phyloP scores from a whole-genome alignment of 1,284 basidiomycete genomes.

The Leccinum pachyderme region DNA sequence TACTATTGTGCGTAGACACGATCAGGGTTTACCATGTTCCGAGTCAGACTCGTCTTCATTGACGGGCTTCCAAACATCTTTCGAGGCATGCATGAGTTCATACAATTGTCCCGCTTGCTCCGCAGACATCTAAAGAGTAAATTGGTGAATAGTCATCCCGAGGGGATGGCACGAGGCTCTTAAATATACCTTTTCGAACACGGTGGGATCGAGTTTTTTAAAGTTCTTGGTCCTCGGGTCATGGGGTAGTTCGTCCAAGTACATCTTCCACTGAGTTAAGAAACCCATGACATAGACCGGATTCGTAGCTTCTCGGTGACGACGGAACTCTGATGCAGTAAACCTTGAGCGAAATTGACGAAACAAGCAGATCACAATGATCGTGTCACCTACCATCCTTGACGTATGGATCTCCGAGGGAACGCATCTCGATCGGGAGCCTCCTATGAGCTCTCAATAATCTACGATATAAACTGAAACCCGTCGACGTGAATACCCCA shows the following conservation, averaged over 20 bases:
- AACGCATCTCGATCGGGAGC: conserved; percentile 80
- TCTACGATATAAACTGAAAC: conserved; percentile 70
- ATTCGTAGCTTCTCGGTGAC: conserved; percentile 78
- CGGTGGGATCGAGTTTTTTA: conserved; percentile 69
- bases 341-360: conserved; percentile 3
- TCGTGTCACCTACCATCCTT: conserved; percentile 61
- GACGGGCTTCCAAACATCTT: conserved; percentile 76
- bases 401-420: conserved; percentile 84
- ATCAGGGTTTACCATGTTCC: conserved; percentile 17
- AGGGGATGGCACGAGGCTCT: background rate
- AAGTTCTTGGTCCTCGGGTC: conserved; percentile 45
- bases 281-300: conserved; percentile 90
- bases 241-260: conserved; percentile 71
- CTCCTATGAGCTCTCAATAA: conserved; percentile 77
- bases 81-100: conserved; percentile 88
- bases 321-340: conserved; percentile 67
- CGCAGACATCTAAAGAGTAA: conserved; percentile 69
- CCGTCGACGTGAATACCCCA: conserved; percentile 1
- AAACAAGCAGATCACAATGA: background rate
- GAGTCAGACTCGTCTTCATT: conserved; percentile 5
- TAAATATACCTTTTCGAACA: conserved; percentile 71
- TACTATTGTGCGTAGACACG: conserved; percentile 1
- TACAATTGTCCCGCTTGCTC: conserved; percentile 91
- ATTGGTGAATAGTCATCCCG: background rate
- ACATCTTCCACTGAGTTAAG: conserved; percentile 89